A percentile compares a stretch with the other conserved stretches of the same genome.
Evolutionary conservation across 192 early-diverging fungal species (phyloP).

Genomic region (Backusella circina): DNA sequence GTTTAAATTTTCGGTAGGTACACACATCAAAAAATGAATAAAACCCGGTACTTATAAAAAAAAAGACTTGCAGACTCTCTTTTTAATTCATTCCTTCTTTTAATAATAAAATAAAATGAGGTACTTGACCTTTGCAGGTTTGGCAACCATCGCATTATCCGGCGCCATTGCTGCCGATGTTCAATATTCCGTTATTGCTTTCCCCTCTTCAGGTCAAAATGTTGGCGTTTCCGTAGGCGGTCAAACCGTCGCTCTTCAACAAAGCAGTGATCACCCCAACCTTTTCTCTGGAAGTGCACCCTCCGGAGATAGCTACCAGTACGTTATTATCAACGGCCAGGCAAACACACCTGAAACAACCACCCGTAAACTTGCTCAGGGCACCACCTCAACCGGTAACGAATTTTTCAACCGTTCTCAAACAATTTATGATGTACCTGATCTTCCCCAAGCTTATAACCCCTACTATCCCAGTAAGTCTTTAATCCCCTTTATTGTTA

Average conservation of each 20-base stretch:
- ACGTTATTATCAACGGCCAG: constrained; percentile 17
- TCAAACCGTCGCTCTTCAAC: constrained; percentile 15
- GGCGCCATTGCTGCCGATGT: constrained; percentile 22
- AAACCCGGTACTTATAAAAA: neutral
- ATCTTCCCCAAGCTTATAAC: constrained; percentile 43
- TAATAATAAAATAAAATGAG: constrained; percentile 12
- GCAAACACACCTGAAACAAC: constrained; percentile 18
- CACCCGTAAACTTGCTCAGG: constrained; percentile 21
- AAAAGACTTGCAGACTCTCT: too few species aligned
- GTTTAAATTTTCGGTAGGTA: neutral
- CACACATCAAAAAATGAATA: neutral
- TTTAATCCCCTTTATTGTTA: neutral
- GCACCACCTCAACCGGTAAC: constrained; percentile 32
- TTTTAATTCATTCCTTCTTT: neutral
- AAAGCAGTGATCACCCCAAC: constrained; percentile 16
- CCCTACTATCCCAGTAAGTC: constrained; percentile 43
- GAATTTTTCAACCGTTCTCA: constrained; percentile 47
- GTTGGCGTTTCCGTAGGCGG: constrained; percentile 32
- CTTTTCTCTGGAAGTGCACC: constrained; percentile 27
- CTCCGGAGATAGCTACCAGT: constrained; percentile 25
- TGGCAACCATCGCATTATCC: constrained; percentile 15
- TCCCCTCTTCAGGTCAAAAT: constrained; percentile 16
- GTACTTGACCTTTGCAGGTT: constrained; percentile 1
- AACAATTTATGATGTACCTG: constrained; percentile 31
- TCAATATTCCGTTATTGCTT: constrained; percentile 32